Percentiles rank a stretch among this genome's conserved stretches.
Evolutionary conservation across 768 basidiomycete species (phyloP).

Genomic region (Mycena filopes): DNA sequence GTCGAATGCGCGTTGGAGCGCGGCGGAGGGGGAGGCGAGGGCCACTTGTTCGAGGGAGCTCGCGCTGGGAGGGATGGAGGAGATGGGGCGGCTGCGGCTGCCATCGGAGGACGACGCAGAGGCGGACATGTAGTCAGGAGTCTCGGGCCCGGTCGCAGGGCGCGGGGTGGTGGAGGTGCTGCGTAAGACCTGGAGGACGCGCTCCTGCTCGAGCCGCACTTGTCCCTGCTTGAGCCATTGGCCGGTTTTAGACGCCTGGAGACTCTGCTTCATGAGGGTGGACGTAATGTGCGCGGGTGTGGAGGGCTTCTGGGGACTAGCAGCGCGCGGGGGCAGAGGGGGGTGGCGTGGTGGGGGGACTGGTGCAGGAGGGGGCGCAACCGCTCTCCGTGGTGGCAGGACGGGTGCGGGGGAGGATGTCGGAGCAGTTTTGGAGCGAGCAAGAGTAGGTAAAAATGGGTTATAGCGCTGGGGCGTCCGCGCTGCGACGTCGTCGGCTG

Average conservation of each 20-base stretch:
- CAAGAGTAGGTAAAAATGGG: slow-evolving; percentile 23
- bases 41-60: slow-evolving; percentile 61
- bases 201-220: slow-evolving; percentile 72
- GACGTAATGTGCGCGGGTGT: slow-evolving; percentile 63
- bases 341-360: slow-evolving; percentile 43
- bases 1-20: slow-evolving; percentile 24
- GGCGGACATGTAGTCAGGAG: slow-evolving; percentile 18
- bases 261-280: slow-evolving; percentile 75
- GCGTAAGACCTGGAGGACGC: slow-evolving; percentile 77
- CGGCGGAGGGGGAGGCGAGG: slow-evolving; percentile 39
- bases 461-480: slow-evolving; percentile 16
- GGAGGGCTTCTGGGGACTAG: slow-evolving; percentile 36
- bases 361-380: slow-evolving; percentile 27
- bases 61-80: slow-evolving; percentile 51
- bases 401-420: slow-evolving; percentile 20
- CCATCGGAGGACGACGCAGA: slow-evolving; percentile 34
- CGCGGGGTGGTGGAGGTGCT: slow-evolving; percentile 54
- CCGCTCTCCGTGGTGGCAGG: slow-evolving; percentile 32
- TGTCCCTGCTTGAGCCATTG: slow-evolving; percentile 78
- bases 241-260: slow-evolving; percentile 78
- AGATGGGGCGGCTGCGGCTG: slow-evolving; percentile 36
- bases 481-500: too few relatives aligned
- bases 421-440: slow-evolving; percentile 28
- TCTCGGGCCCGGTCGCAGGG: slow-evolving; percentile 16
- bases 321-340: slow-evolving; percentile 39